A percentile compares a stretch with the other conserved stretches of the same genome.
Conservation (phyloP, 345 rosid genomes). For the Eucalyptus microcorys region DNA sequence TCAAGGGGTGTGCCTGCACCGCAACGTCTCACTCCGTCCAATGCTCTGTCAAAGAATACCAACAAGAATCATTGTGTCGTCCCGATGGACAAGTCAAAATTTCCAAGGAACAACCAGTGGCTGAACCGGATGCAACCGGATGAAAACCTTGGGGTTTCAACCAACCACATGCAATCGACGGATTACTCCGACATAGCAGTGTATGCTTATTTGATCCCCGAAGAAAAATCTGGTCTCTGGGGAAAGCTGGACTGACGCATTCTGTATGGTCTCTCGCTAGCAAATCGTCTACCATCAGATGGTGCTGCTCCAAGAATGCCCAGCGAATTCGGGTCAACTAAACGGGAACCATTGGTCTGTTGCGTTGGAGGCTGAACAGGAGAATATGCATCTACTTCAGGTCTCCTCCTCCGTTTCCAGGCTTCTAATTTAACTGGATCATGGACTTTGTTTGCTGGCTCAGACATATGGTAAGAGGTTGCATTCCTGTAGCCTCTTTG, state of each 20-base stretch:
- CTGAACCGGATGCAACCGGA: neutral
- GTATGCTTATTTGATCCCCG: slow-evolving; percentile 14
- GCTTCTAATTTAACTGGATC: slow-evolving; percentile 77
- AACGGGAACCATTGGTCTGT: slow-evolving; percentile 24
- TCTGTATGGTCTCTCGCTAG: slow-evolving; percentile 41
- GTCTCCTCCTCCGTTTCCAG: slow-evolving; percentile 81
- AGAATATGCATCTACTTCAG: slow-evolving; percentile 32
- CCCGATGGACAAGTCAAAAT: slow-evolving; percentile 25
- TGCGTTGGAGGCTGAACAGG: slow-evolving; percentile 32
- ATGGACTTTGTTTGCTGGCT: slow-evolving; percentile 41
- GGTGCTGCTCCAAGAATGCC: slow-evolving; percentile 99
- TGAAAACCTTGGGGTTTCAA: neutral
- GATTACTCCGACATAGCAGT: neutral
- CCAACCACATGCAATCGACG: neutral
- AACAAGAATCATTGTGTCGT: slow-evolving; percentile 1
- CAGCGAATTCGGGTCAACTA: slow-evolving; percentile 55
- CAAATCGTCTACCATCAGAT: slow-evolving; percentile 36
- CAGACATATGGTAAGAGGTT: slow-evolving; percentile 27
- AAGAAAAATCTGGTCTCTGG: slow-evolving; percentile 38
- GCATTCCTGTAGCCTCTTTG: slow-evolving; percentile 44
- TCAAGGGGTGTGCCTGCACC: neutral
- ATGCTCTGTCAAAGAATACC: slow-evolving; percentile 1
- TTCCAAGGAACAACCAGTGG: slow-evolving; percentile 9
- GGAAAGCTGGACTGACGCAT: slow-evolving; percentile 60
- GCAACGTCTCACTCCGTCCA: neutral